Conservation (phyloP, 1,284 basidiomycete species). For the Trichosporon sp. region DNA sequence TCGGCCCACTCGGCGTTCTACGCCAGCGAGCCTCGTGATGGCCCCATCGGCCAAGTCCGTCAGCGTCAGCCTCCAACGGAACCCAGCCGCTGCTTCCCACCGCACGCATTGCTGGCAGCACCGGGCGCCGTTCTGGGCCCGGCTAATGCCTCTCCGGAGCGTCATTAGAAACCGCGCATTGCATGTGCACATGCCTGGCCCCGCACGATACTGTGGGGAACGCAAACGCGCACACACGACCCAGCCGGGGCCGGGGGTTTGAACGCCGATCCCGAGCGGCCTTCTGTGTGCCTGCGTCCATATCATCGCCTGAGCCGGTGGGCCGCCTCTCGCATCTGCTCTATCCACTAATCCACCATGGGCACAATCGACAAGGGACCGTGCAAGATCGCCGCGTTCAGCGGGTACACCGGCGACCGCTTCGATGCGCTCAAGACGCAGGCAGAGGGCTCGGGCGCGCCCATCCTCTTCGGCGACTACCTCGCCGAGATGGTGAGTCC, state of each 20-base stretch:
- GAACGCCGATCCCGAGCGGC: background rate
- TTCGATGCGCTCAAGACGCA: constrained; percentile 15
- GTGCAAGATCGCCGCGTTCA: constrained; percentile 22
- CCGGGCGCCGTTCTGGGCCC: background rate
- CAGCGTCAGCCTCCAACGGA: background rate
- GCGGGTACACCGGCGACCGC: constrained; percentile 15
- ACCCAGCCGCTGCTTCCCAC: background rate
- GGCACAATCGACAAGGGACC: constrained; percentile 2
- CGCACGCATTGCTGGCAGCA: background rate
- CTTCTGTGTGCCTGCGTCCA: background rate
- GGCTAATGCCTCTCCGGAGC: background rate
- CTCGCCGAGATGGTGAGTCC: constrained; percentile 22
- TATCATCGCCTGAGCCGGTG: background rate
- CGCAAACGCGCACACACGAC: background rate
- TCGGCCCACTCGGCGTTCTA: background rate
- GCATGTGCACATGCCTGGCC: background rate
- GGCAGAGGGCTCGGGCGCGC: constrained; percentile 11
- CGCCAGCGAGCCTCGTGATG: background rate
- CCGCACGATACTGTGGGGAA: background rate
- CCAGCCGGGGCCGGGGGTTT: background rate
- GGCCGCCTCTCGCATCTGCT: background rate
- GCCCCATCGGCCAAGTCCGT: background rate
- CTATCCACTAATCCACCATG: background rate
- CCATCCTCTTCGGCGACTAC: constrained; percentile 23
- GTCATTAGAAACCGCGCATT: background rate